Evolutionary conservation across 345 rosid genomes (phyloP).

Genomic region (Populus simonii): DNA sequence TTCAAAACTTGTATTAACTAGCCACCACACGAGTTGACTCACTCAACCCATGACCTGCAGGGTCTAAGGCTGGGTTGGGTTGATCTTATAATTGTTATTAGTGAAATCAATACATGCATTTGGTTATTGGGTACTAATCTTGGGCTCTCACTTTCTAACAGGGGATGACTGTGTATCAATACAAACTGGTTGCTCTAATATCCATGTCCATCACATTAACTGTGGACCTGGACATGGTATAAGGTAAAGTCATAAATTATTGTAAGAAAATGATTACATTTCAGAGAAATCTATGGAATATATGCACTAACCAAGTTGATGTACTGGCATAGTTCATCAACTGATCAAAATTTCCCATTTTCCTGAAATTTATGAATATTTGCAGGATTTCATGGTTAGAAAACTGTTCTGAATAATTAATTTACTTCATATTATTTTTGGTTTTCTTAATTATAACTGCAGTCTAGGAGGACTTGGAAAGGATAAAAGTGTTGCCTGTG

Average conservation of each 20-base stretch:
- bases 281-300: background rate
- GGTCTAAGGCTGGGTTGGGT: too few species aligned
- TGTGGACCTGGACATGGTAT: conserved; percentile 98
- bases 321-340: too few species aligned
- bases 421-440: background rate
- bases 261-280: background rate
- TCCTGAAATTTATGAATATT: too few species aligned
- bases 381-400: too few species aligned
- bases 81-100: too few species aligned
- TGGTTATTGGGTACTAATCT: background rate
- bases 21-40: too few species aligned
- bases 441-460: conserved; percentile 8
- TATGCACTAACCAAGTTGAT: background rate
- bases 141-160: conserved; percentile 16
- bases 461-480: conserved; percentile 82
- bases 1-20: too few species aligned
- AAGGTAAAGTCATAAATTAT: conserved; percentile 40
- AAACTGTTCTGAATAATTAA: background rate
- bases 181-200: conserved; percentile 77
- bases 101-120: background rate
- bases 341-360: too few species aligned
- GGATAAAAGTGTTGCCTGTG: conserved; percentile 67
- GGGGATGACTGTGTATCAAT: conserved; percentile 95
- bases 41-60: too few species aligned
- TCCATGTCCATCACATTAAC: conserved; percentile 65